Evolutionary conservation across 2,329 filamentous ascomycete genomes (phyloP), one percentile per base, ranked within the genome.

Genomic region (Didymella keratinophila): DNA sequence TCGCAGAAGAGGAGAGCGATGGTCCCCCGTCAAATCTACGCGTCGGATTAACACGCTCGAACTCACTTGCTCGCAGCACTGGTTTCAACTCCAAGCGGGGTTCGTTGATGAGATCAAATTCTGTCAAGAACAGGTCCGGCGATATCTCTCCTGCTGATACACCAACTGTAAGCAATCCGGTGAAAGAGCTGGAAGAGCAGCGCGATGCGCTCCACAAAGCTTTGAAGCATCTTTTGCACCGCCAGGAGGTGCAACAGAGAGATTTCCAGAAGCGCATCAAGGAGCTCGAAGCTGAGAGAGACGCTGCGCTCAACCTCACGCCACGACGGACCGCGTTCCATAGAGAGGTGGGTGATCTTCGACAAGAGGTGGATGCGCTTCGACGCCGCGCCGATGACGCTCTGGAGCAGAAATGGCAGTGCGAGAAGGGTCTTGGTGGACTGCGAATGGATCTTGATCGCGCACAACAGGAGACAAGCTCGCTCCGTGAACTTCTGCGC

Each of bases 401-500:
- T 16, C 84, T 98, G 14, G 92, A 97, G 72, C 91, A 96, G 71
- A 98, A 98, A 78, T 98, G 92, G 89, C 90, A 96, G 73, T 94
- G 93, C 61, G 94, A 97, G 78, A 96, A 96, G 78, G 92, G 92
- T 18, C 81, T 98, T 2, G 85, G 87, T 51, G 92, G 93, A 54
- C 80, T 98, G 56, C 96, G 97, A 80, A 97, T 97, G 90, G 94
- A 98, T 72, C 86, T 99, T 41, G 95, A 98, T 77, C 91, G 93
- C 62, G 93, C 95, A 25, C 92, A 97, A 76, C 91, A 95, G 74
- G 95, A 99, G 79, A 96, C 96, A 28, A 82, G 86, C 39, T 91
- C 91, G n/a, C 84, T 99, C 39, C 88, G 92, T 42, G 85, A 82
- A 30, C 82, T 98, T 25, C 84, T 98, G 20, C 82, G 88, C 60